Conservation (phyloP, 129 eudicot species). For the Rutidosis leptorrhynchoides region DNA sequence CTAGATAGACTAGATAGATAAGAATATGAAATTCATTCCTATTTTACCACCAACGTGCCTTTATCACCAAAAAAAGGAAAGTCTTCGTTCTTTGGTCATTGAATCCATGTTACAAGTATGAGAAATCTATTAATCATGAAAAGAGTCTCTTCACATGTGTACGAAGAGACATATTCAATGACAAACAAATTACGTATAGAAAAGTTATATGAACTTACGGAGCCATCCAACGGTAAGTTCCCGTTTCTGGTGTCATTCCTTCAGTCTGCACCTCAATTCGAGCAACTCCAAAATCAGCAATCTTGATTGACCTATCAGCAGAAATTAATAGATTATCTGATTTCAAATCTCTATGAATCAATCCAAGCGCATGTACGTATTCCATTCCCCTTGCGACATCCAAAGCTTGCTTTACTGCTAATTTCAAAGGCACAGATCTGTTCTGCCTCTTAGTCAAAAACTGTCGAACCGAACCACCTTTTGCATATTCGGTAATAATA, state of each 20-base stretch:
- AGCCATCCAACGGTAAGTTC: conserved; percentile 99
- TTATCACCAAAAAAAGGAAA: no score
- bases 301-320: conserved; percentile 89
- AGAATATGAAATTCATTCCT: no score
- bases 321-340: conserved; percentile 88
- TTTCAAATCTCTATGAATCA: conserved; percentile 92
- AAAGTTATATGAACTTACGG: conserved; percentile 59
- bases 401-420: conserved; percentile 96
- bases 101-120: no score
- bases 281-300: conserved; percentile 99
- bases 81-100: no score
- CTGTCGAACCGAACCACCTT: conserved; percentile 97
- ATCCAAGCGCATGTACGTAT: conserved; percentile 84
- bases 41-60: no score
- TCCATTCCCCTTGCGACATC: conserved; percentile 99
- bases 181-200: no score
- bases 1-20: no score
- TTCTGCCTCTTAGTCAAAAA: conserved; percentile 78
- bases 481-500: conserved; percentile 92
- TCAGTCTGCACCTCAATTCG: conserved; percentile 98
- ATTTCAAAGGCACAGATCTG: conserved; percentile 76
- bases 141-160: no score
- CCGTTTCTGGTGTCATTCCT: conserved; percentile 99
- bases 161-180: no score
- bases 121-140: no score